Evolutionary conservation across 2,329 filamentous ascomycete genomes (phyloP).

Genomic region (Paraphoma sp.): DNA sequence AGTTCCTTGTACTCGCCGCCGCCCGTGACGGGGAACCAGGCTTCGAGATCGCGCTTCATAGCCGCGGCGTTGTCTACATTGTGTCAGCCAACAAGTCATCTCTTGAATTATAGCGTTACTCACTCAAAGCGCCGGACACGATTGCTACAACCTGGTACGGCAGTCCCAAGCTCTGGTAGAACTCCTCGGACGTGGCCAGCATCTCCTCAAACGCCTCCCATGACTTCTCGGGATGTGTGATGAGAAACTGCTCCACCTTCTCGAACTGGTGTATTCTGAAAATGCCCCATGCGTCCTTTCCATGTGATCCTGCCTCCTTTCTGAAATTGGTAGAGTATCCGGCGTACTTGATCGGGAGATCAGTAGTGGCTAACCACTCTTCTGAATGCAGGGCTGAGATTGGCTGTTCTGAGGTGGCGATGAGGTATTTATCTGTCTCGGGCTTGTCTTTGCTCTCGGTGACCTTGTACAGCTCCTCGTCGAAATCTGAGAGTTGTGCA

Average conservation of each 20-base stretch:
- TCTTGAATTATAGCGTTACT: conserved; percentile 2
- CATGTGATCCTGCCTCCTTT: conserved; percentile 90
- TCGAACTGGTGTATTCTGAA: conserved; percentile 99
- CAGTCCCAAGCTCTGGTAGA: conserved; percentile 87
- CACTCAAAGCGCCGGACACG: conserved; percentile 87
- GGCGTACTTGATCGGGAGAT: conserved; percentile 86
- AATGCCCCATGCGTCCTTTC: conserved; percentile 95
- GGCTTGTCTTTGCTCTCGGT: conserved; percentile 77
- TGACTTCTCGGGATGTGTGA: conserved; percentile 76
- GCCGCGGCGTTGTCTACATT: conserved; percentile 51
- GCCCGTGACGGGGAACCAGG: conserved; percentile 65
- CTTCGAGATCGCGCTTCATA: conserved; percentile 96
- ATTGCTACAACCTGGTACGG: conserved; percentile 94
- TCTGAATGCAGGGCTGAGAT: conserved; percentile 91
- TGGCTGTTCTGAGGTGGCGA: conserved; percentile 91
- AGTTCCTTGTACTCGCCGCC: conserved; percentile 97
- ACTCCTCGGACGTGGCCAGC: conserved; percentile 89
- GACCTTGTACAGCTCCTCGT: conserved; percentile 98
- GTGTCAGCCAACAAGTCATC: conserved; percentile 3
- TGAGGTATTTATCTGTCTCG: conserved; percentile 78
- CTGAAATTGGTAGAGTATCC: conserved; percentile 96
- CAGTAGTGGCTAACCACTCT: conserved; percentile 86
- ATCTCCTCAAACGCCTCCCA: conserved; percentile 95
- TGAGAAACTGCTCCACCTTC: conserved; percentile 59
- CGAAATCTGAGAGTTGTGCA: conserved; percentile 94